Evolutionary conservation across 2,329 filamentous ascomycete genomes (phyloP).

Genomic region (Neonectria magnoliae): DNA sequence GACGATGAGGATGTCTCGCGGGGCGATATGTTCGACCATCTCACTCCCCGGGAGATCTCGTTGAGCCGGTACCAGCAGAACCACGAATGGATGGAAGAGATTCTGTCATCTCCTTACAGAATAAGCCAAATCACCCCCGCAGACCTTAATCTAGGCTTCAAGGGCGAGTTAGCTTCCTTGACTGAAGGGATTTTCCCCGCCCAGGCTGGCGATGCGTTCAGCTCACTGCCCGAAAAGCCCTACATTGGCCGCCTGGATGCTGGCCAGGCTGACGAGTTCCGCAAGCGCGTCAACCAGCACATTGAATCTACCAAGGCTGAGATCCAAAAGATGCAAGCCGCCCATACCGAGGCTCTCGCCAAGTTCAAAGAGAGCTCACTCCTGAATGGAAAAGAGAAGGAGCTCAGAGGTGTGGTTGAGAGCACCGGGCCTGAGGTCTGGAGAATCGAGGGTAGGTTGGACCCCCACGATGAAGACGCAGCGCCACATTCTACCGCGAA

Average conservation of each 20-base stretch:
- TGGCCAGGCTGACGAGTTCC: constrained; percentile 85
- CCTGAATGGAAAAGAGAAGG: constrained; percentile 78
- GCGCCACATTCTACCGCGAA: constrained; percentile 50
- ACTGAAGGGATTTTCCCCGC: constrained; percentile 87
- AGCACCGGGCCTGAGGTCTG: constrained; percentile 69
- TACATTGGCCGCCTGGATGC: constrained; percentile 73
- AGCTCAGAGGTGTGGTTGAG: constrained; percentile 74
- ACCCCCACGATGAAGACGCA: constrained; percentile 60
- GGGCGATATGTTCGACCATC: constrained; percentile 88
- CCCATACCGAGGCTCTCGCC: constrained; percentile 79
- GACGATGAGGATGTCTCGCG: constrained; percentile 90
- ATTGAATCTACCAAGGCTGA: constrained; percentile 80
- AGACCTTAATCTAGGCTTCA: constrained; percentile 85
- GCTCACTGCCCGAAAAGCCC: constrained; percentile 63
- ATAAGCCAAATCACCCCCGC: constrained; percentile 86
- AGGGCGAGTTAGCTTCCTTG: constrained; percentile 81
- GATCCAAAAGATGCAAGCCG: constrained; percentile 83
- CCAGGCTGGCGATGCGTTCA: constrained; percentile 60
- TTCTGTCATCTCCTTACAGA: constrained; percentile 89
- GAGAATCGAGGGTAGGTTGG: constrained; percentile 68
- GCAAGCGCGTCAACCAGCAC: constrained; percentile 77
- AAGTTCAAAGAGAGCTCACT: constrained; percentile 77
- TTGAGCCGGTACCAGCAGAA: constrained; percentile 90
- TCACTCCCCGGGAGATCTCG: constrained; percentile 91
- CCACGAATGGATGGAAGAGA: constrained; percentile 99